Base-by-base conservation (phyloP, 2,329 filamentous ascomycete species). In the Polytolypa hystricis region DNA sequence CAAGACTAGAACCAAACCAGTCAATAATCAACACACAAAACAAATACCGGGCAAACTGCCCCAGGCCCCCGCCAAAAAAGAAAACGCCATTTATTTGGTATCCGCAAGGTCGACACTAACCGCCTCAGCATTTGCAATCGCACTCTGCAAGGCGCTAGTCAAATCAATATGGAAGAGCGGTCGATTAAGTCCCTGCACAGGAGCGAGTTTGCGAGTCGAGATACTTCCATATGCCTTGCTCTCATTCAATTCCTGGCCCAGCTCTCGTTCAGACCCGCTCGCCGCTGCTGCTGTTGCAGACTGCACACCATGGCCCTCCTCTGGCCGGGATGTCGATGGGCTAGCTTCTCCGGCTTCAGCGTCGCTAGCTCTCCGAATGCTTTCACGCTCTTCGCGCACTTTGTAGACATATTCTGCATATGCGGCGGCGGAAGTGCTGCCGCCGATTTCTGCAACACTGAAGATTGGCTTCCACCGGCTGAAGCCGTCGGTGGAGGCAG, bases 81-180 rank as follows among this genome's bases (percentile, higher is more conserved):
- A n/a, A n/a, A n/a, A n/a, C n/a, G n/a, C n/a, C n/a, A n/a, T n/a
- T n/a, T n/a, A n/a, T n/a, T n/a, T n/a, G n/a, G n/a, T n/a, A n/a
- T n/a, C n/a, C n/a, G n/a, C n/a, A n/a, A 18, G 18, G 12, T 28
- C 30, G 29, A 37, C 33, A 31, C 29, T 36, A 7, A 37, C 21
- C 39, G 50, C 46, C 58, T 84, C 74, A 0, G 84, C 73, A 47
- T 93, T 93, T 19, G 79, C 76, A 49, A 95, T 75, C 2, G 86
- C 89, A 49, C 80, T 85, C 59, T 95, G 84, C 48, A 96, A 61
- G 5, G 91, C 91, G 51, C 79, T 86, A 3, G 84, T 91, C 35
- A 96, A 63, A 57, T 96, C 91, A 36, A 94, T 75, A 55, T 98
- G 91, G 73, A 98, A 96, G 47, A 95, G 73, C 4, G 91, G 89